Percentiles rank a stretch among this genome's conserved stretches.
phyloP scores from a whole-genome alignment of 192 early-diverging fungal species.

The Podila minutissima region DNA sequence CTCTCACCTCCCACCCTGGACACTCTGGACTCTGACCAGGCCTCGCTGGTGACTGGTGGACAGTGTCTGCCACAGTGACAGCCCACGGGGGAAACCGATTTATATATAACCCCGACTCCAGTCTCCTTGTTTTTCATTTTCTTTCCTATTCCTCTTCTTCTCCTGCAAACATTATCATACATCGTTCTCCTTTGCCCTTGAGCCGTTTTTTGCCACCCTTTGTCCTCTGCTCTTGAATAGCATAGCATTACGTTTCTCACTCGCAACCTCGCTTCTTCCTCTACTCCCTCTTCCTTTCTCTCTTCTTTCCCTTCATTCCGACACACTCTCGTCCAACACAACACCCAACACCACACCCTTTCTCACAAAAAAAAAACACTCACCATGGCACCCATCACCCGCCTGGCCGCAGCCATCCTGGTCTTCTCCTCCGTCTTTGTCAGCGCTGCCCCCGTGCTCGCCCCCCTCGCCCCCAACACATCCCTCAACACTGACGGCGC shows the following conservation, averaged over 20 bases:
- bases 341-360: neutral
- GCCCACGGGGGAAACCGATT: too few relatives aligned
- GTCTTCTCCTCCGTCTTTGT: conserved; percentile 14
- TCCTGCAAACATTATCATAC: neutral
- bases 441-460: conserved; percentile 13
- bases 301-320: neutral
- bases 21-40: too few relatives aligned
- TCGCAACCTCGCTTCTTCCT: neutral
- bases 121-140: conserved; percentile 1
- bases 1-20: too few relatives aligned
- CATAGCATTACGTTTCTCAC: neutral
- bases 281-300: neutral
- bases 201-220: neutral
- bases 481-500: neutral
- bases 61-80: too few relatives aligned
- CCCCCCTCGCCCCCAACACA: neutral
- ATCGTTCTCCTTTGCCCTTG: neutral
- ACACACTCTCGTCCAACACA: neutral
- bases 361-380: neutral
- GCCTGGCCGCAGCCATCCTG: conserved; percentile 10
- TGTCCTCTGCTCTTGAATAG: too few relatives aligned
- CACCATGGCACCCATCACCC: conserved; percentile 33
- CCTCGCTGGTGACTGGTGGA: too few relatives aligned
- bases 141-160: neutral
- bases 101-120: too few relatives aligned